Evolutionary conservation across 2,329 filamentous ascomycete species (phyloP).

Genomic region (Clonostachys rosea): DNA sequence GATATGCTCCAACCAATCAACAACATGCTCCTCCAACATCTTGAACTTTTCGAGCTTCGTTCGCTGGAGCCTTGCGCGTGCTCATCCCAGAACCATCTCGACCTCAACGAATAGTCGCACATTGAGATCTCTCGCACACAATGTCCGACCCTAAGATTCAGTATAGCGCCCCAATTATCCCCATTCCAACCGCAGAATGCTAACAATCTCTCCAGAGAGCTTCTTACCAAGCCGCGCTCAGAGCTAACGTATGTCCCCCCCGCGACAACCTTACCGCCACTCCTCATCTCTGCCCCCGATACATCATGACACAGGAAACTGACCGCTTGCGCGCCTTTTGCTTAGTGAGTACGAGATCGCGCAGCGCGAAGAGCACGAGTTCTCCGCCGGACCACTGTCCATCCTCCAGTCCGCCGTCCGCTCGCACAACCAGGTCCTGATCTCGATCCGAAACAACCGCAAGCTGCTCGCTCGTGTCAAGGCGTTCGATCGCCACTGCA

Average conservation of each 20-base stretch:
- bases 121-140: slow-evolving; percentile 4
- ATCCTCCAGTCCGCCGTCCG: slow-evolving; percentile 96
- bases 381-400: slow-evolving; percentile 58
- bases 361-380: slow-evolving; percentile 57
- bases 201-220: slow-evolving; percentile 57
- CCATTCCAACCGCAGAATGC: slow-evolving; percentile 2
- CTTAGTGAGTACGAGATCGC: slow-evolving; percentile 84
- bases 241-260: slow-evolving; percentile 74
- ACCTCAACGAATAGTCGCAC: neutral
- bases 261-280: slow-evolving; percentile 14
- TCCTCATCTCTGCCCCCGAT: slow-evolving; percentile 1
- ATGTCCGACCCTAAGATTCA: slow-evolving; percentile 72
- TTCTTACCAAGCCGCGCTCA: slow-evolving; percentile 80
- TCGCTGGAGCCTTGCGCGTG: slow-evolving; percentile 25
- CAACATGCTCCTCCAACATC: neutral
- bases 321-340: neutral
- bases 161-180: slow-evolving; percentile 32
- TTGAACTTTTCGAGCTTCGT: slow-evolving; percentile 22
- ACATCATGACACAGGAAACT: slow-evolving; percentile 7
- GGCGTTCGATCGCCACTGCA: slow-evolving; percentile 97
- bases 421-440: slow-evolving; percentile 91
- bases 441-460: slow-evolving; percentile 96
- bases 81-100: slow-evolving; percentile 9
- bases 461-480: slow-evolving; percentile 97
- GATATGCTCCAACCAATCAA: too few relatives aligned